Base-by-base conservation (phyloP, 306 rosid genomes). In the Prunus salicina region DNA sequence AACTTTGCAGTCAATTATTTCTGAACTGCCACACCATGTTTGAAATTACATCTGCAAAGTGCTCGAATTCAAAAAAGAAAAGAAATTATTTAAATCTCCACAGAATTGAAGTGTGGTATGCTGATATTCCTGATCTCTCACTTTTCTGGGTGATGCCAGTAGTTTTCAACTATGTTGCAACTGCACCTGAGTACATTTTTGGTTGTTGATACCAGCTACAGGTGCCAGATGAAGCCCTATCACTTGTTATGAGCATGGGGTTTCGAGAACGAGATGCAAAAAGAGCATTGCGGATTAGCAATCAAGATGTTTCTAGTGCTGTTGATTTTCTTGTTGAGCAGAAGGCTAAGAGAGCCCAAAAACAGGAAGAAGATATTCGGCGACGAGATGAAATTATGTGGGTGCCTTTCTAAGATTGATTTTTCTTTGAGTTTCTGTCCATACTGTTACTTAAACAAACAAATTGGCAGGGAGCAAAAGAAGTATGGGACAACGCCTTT, bases 181-280 rank as follows among this genome's bases (percentile, higher is more conserved):
- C 69, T 46, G 32, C 16, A 19, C 43, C 62, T 57, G 50, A 57
- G 25, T 27, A 8, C 57, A 30, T 49, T 52, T 55, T 55, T 52
- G 49, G 64, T 65, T 81, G 67, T 73, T 51, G 80, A 46, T 89
- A 81, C 72, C 87, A 95, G 96, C 89, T 95, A 73, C 96, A 90
- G 78, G 96, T 95, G 63, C 86, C 88, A 16, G 97, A 92, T 83
- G 97, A 89, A 82, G 89, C 95, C 74, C 89, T 95, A 32, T 88
- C 97, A 58, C 86, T 89, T 81, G 90, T 94, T 66, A 90, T 87
- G 93, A 88, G 89, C 83, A 92, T 90, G 98, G 98, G 97, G 60
- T 92, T 84, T 71, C 81, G 38, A 66, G 95, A 92, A 78, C 82
- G 77, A 28, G 87, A 89, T 79, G 91, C 88, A 64, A 92, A 88